Percentiles rank a stretch among this genome's conserved stretches.
Conservation (phyloP, 2,329 filamentous ascomycete species). For the Diaporthe ampelina region DNA sequence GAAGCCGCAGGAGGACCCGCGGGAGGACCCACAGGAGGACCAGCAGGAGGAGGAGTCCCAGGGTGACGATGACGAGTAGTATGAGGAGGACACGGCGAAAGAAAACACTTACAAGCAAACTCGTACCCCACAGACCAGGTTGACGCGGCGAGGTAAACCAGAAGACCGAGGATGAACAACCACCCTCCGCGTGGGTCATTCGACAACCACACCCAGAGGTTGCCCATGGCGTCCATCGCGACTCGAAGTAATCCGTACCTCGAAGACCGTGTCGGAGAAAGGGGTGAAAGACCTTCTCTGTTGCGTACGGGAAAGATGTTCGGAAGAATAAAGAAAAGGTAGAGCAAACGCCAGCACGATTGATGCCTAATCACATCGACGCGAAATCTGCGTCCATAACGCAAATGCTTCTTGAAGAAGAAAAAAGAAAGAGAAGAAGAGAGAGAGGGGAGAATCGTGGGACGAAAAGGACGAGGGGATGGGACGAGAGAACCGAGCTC, state of each 20-base stretch:
- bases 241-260: slow-evolving; percentile 3
- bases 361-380: slow-evolving; percentile 19
- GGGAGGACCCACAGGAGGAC: neutral
- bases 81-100: too few relatives aligned
- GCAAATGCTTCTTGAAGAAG: slow-evolving; percentile 22
- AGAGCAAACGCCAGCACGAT: slow-evolving; percentile 19
- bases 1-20: neutral
- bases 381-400: slow-evolving; percentile 13
- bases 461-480: neutral
- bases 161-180: slow-evolving; percentile 29
- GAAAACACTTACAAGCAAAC: slow-evolving; percentile 34
- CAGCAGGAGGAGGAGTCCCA: neutral
- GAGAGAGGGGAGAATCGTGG: neutral
- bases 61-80: too few relatives aligned
- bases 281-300: neutral
- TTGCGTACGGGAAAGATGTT: slow-evolving; percentile 8
- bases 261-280: neutral
- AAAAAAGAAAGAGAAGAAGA: neutral
- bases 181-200: neutral
- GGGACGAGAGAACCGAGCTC: neutral
- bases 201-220: neutral
- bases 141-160: slow-evolving; percentile 34
- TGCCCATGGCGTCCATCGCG: slow-evolving; percentile 12
- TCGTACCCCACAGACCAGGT: slow-evolving; percentile 31
- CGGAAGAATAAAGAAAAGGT: slow-evolving; percentile 16